Conservation (phyloP, 2,329 filamentous ascomycete species). For the Fusarium citri region DNA sequence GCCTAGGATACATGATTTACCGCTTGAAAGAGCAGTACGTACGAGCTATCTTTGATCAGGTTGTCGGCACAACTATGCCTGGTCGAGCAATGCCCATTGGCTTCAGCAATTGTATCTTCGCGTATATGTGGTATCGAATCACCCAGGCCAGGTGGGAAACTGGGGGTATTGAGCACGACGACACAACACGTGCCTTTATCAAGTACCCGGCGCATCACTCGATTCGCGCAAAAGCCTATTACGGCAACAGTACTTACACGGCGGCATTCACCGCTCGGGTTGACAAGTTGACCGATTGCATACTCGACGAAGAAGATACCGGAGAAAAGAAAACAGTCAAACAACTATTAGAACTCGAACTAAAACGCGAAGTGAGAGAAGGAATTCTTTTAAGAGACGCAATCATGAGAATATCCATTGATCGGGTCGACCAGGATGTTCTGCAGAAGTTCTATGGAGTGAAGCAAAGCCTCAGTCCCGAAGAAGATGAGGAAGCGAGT, state of each 20-base stretch:
- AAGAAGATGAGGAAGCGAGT: constrained; percentile 16
- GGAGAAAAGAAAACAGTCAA: neutral
- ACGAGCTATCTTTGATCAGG: neutral
- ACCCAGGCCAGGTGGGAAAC: constrained; percentile 18
- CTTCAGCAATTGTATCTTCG: constrained; percentile 34
- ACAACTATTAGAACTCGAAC: neutral
- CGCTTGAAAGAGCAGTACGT: neutral
- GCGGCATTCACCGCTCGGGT: neutral
- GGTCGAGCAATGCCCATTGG: neutral
- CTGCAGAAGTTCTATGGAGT: constrained; percentile 29
- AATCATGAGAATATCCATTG: neutral
- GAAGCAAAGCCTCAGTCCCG: constrained; percentile 19
- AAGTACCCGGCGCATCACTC: constrained; percentile 15
- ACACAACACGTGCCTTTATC: constrained; percentile 12
- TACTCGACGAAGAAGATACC: neutral
- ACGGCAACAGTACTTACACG: neutral
- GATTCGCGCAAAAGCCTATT: neutral
- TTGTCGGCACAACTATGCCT: neutral
- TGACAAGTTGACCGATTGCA: neutral
- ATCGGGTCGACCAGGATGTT: constrained; percentile 6
- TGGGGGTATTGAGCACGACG: neutral
- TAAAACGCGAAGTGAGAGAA: neutral
- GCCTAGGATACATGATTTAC: neutral
- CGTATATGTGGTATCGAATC: constrained; percentile 35
- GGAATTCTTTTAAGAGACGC: neutral